Evolutionary conservation across 1,284 basidiomycete species (phyloP), one percentile per base, ranked within the genome.

Genomic region (Thelephora terrestris): DNA sequence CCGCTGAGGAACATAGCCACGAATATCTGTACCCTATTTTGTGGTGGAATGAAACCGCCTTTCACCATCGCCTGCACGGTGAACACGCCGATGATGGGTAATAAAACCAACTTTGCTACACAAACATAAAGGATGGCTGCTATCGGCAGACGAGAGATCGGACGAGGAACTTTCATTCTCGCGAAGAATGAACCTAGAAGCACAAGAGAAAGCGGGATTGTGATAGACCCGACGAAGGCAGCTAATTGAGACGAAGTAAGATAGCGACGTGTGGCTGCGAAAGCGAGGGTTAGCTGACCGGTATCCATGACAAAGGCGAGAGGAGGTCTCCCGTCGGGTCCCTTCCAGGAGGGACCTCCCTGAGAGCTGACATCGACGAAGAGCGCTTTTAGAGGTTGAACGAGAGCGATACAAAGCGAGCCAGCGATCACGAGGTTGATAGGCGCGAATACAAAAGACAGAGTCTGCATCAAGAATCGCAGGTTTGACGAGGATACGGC

Each of bases 161-260:
- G 68, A 18, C 39, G 39, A 23, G 39, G 39, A 2, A 75, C 59
- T 32, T 65, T 61, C 42, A 79, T 58, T 7, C 75, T 64, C 1
- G 76, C 76, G 53, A 81, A 76, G 20, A 71, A 71, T 2, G 73
- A 71, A 1, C 79, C 79, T 1, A 81, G 67, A 6, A 79, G 64
- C 20, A 79, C 68, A 44, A 81, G 64, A 3, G 69, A 71, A 6
- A 76, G 62, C 0, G 78, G 78, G n/a, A 81, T 69, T 1, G 71
- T 66, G 4, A 78, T 71, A 3, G 59, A 65, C 2, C 77, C 78
- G 6, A 79, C 50, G 56, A 78, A 76, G 59, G 35, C 55, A 52
- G 75, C 69, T 0, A 14, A 9, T 32, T 3, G 29, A 32, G 14
- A 32, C 7, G 12, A 12, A 14, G 14, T 32, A 10, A 32, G 12